A percentile compares a stretch with the other conserved stretches of the same genome.
Evolutionary conservation across 2,329 filamentous ascomycete genomes (phyloP).

Genomic region (Ustulina deusta): DNA sequence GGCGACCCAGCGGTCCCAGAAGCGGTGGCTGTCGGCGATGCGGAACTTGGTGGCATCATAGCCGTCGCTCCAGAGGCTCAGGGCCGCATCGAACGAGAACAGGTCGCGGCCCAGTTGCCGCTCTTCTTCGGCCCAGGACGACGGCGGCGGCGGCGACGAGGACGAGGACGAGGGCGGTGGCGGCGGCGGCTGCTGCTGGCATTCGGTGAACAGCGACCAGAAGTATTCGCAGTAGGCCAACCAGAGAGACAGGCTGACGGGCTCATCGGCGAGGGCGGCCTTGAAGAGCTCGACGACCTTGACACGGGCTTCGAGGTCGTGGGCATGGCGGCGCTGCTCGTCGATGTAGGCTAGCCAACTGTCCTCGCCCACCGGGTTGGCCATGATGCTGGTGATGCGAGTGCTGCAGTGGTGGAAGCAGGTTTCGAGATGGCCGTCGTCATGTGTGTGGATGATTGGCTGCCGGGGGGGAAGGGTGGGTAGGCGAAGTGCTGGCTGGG

Average conservation of each 20-base stretch:
- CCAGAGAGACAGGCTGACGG: conserved; percentile 80
- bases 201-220: conserved; percentile 75
- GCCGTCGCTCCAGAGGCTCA: conserved; percentile 78
- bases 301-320: conserved; percentile 74
- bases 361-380: conserved; percentile 77
- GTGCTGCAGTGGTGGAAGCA: conserved; percentile 25
- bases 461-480: not conserved
- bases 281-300: conserved; percentile 78
- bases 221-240: conserved; percentile 83
- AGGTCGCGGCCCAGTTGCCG: conserved; percentile 75
- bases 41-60: conserved; percentile 79
- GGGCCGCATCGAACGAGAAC: conserved; percentile 75
- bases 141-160: not conserved
- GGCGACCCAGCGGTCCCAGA: conserved; percentile 84
- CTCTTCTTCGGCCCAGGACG: conserved; percentile 74
- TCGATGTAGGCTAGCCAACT: conserved; percentile 82
- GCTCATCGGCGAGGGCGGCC: conserved; percentile 76
- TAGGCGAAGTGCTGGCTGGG: not conserved
- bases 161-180: conserved; percentile 12
- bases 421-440: conserved; percentile 29
- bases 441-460: conserved; percentile 32
- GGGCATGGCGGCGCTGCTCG: conserved; percentile 72
- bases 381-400: conserved; percentile 53
- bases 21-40: conserved; percentile 78
- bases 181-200: conserved; percentile 62